Base-by-base conservation (phyloP, 352 stramenopile species). In the Peronospora farinosa region DNA sequence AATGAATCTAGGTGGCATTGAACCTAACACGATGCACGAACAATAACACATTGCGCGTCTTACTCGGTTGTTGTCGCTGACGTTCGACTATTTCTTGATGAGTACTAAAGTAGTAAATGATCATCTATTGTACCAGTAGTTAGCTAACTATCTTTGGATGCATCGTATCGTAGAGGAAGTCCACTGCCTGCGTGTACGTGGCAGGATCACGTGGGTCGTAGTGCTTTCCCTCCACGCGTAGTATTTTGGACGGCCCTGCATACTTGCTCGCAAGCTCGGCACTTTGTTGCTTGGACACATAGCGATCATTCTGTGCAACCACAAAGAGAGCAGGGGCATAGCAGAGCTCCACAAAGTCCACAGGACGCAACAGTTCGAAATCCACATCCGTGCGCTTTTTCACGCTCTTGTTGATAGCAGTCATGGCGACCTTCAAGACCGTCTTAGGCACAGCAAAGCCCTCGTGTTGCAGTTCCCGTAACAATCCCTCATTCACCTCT, bases 351-450 rank as follows among this genome's bases (percentile, higher is more conserved):
- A 86, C 84, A 48, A 86, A 86, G 23, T 89, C 76, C 36, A 92
- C 58, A 12, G 84, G 84, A 8, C 72, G 65, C 19, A 95, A 63
- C 17, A 76, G 40, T 1, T 84, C 69, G 13, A 92, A 50, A 38
- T 88, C 75, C 31, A 95, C 76, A 9, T 83, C 80, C 1, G 80
- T 74, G 40, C 78, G 74, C 48, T 89, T 87, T 61, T 74, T 78
- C 46, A 92, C 72, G 40, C 79, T 90, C 51, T 86, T 76, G 49
- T 84, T 63, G 48, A 95, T 69, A 13, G 86, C 74, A 5, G 57
- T 61, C 31, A 79, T 51, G 10, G 70, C 81, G 41, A 88, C 58
- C 53, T 88, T 86, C 41, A 92, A 69, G 13, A 92, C 54, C 7
- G 78, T 63, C 41, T 75, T 81, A 1, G 84, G 84, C 32, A 91